A percentile compares a stretch with the other conserved stretches of the same genome.
Evolutionary conservation across 768 basidiomycete species (phyloP).

Genomic region (Amanita pallidorosea): DNA sequence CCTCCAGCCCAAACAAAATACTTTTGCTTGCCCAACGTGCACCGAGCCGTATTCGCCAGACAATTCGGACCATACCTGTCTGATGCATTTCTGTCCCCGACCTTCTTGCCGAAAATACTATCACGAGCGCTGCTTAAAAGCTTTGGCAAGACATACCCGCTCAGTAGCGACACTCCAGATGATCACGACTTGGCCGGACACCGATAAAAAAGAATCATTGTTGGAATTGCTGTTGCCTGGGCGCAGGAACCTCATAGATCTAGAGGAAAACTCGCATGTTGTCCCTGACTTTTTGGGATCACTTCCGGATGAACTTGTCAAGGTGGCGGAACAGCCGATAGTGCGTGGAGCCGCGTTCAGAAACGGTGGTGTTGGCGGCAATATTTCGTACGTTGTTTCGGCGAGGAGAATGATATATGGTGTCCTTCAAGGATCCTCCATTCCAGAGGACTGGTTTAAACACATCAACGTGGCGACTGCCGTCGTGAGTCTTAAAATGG

Average conservation of each 20-base stretch:
- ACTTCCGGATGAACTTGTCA: constrained; percentile 30
- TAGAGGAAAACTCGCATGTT: not conserved
- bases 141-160: constrained; percentile 10
- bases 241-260: not conserved
- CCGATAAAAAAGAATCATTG: constrained; percentile 17
- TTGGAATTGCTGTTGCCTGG: not conserved
- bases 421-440: constrained; percentile 17
- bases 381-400: constrained; percentile 31
- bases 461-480: constrained; percentile 8
- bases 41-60: constrained; percentile 34
- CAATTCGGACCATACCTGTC: constrained; percentile 10
- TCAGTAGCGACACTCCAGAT: constrained; percentile 15
- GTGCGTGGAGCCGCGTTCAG: constrained; percentile 29
- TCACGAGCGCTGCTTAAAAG: constrained; percentile 34
- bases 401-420: constrained; percentile 39
- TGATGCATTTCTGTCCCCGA: constrained; percentile 51
- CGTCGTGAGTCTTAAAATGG: constrained; percentile 13
- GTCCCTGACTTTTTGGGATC: constrained; percentile 4
- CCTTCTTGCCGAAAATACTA: constrained; percentile 35
- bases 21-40: constrained; percentile 31
- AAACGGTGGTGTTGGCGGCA: constrained; percentile 38
- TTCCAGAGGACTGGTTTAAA: constrained; percentile 33
- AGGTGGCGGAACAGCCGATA: constrained; percentile 41
- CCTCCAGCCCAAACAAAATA: constrained; percentile 30
- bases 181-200: constrained; percentile 26